These are phyloP conservation scores for Sarocladium strictum DNA, from an alignment of 2,329 filamentous ascomycete species.

Conservation along the genomic window DNA sequence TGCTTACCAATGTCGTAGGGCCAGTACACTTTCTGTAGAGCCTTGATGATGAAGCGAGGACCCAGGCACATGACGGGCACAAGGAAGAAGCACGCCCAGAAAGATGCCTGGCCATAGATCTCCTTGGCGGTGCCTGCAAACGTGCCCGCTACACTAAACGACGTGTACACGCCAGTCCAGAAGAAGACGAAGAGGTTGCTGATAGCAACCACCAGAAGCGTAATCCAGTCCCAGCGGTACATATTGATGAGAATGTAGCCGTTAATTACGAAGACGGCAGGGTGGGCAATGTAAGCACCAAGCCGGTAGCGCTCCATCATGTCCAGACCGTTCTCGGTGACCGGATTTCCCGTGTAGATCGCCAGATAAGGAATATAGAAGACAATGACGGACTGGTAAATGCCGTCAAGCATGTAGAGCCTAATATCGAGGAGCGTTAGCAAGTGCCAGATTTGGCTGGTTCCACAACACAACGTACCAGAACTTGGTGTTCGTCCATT, in stretches of 20 bases:
- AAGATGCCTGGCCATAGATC: slow-evolving; percentile 73
- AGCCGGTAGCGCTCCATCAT: slow-evolving; percentile 77
- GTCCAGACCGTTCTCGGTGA: slow-evolving; percentile 66
- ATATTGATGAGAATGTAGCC: slow-evolving; percentile 93
- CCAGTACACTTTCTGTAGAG: slow-evolving; percentile 87
- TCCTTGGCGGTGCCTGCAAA: slow-evolving; percentile 76
- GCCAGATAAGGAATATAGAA: slow-evolving; percentile 91
- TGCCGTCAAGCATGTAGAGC: slow-evolving; percentile 89
- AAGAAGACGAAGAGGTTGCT: slow-evolving; percentile 87
- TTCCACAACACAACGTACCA: slow-evolving; percentile 56
- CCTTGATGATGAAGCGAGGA: slow-evolving; percentile 81
- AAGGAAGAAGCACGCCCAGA: slow-evolving; percentile 80
- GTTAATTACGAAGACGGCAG: slow-evolving; percentile 84
- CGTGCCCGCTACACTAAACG: slow-evolving; percentile 38
- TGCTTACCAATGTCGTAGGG: slow-evolving; percentile 64
- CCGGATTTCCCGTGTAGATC: slow-evolving; percentile 62
- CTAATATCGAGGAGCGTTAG: slow-evolving; percentile 31
- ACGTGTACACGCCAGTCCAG: slow-evolving; percentile 85
- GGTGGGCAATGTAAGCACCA: slow-evolving; percentile 80
- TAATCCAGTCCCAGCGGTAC: slow-evolving; percentile 97
- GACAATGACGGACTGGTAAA: slow-evolving; percentile 90
- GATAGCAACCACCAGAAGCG: slow-evolving; percentile 72
- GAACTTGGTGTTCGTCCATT: slow-evolving; percentile 96
- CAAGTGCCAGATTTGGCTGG: neutral
- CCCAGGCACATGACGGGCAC: slow-evolving; percentile 78